Base-by-base conservation (phyloP, 2,329 filamentous ascomycete species). In the Nothophoma quercina region DNA sequence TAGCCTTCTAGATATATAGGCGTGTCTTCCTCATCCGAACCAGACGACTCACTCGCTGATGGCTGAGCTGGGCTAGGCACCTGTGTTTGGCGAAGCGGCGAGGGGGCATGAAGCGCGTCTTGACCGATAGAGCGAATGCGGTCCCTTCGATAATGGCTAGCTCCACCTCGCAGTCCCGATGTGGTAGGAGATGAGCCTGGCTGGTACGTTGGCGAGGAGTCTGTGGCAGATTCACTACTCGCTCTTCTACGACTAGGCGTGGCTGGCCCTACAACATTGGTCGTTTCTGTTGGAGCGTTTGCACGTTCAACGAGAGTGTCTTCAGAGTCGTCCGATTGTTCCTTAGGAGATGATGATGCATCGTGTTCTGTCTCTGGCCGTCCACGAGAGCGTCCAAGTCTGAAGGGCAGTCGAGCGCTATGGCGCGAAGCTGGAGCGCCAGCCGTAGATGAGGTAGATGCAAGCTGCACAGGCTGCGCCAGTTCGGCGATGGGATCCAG, bases 381-480 rank as follows among this genome's bases (percentile, higher is more conserved):
- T 34, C 36, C 33, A 13, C 28, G 49, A 15, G 35, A n/a, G n/a
- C 48, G 54, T 35, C 51, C 53, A 33, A 56, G 55, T 35, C 69
- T 60, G n/a, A 68, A 65, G 9, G 64, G 62, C 26, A 70, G 59
- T 12, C 64, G 62, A 10, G 64, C 12, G 22, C 32, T 47, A 19
- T 46, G 49, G 15, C 51, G 36, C n/a, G n/a, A n/a, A 25, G 33
- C 16, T 29, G 56, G 19, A 9, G 56, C 25, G 8, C 15, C 19
- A 23, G 46, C 35, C 12, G 28, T 12, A 21, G 52, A 28, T 10
- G 18, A 34, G 16, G 35, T 8, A 41, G 48, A 23, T 4, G n/a
- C 18, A 13, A 18, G 10, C 12, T 30, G 35, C 6, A 15, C 18
- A 22, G 36, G 9, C 9, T 32, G 22, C 3, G 29, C 32, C 13